Percentiles rank a stretch among this genome's conserved stretches.
Conservation (phyloP, 805 yeast species). For the Kuraishia hungarica region DNA sequence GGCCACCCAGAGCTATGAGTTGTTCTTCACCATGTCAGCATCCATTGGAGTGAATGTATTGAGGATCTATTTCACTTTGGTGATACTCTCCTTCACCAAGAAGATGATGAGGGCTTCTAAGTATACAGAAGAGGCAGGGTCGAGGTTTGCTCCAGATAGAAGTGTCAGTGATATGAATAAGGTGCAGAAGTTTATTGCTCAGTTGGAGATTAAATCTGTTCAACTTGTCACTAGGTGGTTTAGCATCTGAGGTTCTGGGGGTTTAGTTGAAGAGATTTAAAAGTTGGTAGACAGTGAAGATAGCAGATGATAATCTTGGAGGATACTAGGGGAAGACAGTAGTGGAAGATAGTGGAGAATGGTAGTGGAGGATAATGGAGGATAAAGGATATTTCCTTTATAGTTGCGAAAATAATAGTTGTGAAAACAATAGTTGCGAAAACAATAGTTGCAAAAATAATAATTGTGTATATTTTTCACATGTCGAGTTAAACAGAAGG, state of each 20-base stretch:
- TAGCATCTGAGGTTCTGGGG: background rate
- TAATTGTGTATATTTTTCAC: no score
- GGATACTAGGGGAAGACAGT: no score
- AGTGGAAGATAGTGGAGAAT: no score
- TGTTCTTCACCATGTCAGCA: slow-evolving; percentile 45
- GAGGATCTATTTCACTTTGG: slow-evolving; percentile 53
- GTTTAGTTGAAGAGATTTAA: no score
- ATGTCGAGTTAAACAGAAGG: no score
- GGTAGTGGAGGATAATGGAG: no score
- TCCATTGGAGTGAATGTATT: slow-evolving; percentile 36
- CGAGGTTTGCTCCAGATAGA: background rate
- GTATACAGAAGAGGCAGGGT: slow-evolving; percentile 8
- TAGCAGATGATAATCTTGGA: no score
- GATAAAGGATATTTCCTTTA: no score
- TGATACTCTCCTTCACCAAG: slow-evolving; percentile 51
- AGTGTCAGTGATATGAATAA: background rate
- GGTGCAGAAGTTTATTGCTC: background rate
- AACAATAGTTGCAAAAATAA: no score
- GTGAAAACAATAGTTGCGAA: no score
- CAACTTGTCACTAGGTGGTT: background rate
- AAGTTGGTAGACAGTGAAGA: no score
- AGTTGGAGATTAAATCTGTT: background rate
- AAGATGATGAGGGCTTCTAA: slow-evolving; percentile 42
- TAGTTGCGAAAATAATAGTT: no score
- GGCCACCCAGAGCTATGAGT: slow-evolving; percentile 52